Conservation (phyloP, 768 basidiomycete genomes). For the Auricularia auricula-judae region DNA sequence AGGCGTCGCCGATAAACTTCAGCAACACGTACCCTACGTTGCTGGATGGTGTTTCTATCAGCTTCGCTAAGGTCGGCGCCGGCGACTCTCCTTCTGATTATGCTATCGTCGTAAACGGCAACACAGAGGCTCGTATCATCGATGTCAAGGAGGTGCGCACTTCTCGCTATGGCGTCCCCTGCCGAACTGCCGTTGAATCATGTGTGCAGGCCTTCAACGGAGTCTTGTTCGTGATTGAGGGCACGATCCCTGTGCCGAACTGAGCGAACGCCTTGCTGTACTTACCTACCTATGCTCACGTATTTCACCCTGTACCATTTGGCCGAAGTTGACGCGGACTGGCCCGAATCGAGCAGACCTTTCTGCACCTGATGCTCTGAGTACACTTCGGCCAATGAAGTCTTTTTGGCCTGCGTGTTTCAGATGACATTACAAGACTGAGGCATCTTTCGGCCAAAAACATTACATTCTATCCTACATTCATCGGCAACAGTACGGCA, state of each 20-base stretch:
- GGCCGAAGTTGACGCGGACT: no score
- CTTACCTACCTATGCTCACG: no score
- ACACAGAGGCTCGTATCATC: slow-evolving; percentile 44
- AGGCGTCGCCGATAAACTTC: slow-evolving; percentile 1
- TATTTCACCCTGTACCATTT: no score
- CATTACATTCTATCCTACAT: no score
- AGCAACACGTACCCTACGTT: slow-evolving; percentile 42
- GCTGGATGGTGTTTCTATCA: slow-evolving; percentile 44
- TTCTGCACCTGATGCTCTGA: no score
- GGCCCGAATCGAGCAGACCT: no score
- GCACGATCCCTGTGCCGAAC: background rate
- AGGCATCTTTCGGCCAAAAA: no score
- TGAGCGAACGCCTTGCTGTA: background rate
- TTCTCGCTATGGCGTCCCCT: background rate
- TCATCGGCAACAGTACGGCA: no score
- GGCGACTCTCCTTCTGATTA: background rate
- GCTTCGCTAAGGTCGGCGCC: slow-evolving; percentile 28
- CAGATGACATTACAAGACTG: no score
- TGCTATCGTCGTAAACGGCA: slow-evolving; percentile 11
- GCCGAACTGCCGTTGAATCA: background rate
- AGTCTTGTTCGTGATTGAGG: background rate
- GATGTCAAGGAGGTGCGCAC: slow-evolving; percentile 48
- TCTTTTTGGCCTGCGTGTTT: no score
- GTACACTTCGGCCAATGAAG: no score
- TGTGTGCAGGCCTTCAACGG: background rate